Base-by-base conservation (phyloP, 192 early-diverging fungal genomes). In the Entomortierella lignicola region DNA sequence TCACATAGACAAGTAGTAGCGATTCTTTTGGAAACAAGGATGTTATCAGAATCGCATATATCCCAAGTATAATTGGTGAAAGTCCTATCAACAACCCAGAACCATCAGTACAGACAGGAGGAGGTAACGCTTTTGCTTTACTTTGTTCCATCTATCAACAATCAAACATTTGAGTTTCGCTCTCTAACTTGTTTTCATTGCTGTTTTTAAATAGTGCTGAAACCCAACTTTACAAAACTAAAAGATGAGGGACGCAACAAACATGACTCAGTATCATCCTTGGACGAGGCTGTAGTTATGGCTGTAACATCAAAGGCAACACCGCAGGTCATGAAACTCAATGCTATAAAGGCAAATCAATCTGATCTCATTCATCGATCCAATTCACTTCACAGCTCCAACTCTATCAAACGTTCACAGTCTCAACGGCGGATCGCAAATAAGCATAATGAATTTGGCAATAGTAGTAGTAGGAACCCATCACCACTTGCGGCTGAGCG, bases 241-340 rank as follows among this genome's bases (percentile, higher is more conserved):
- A 41, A n/a, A n/a, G 43, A 59, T 18, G 39, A 66, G 23, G 62
- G 64, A 26, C 66, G 57, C 23, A 66, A 60, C 39, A 79, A 79
- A 50, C 75, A 70, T 32, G 63, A 70, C 51, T 79, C 72, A 11
- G 31, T 77, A 12, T 48, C 63, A 37, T 74, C 72, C 4, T 25
- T 79, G 57, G 75, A 79, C 18, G 75, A 79, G 41, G 75, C 75
- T 21, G 75, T 79, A 34, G 75, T 79, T 48, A 79, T 79, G 75
- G 75, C 60, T n/a, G 75, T 79, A 8, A 70, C 67, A 3, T 29
- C 66, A 11, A 79, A 69, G 20, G 75, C 75, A 25, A 79, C 75
- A 25, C 66, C 75, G 5, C 75, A 79, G 32, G 75, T 79, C 48
- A 79, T 79, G 75, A 79, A 66, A 26, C 52, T 79, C 51, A 59